Evolutionary conservation across 371 early-diverging fungal genomes (phyloP).

Genomic region (Mortierella sp.): DNA sequence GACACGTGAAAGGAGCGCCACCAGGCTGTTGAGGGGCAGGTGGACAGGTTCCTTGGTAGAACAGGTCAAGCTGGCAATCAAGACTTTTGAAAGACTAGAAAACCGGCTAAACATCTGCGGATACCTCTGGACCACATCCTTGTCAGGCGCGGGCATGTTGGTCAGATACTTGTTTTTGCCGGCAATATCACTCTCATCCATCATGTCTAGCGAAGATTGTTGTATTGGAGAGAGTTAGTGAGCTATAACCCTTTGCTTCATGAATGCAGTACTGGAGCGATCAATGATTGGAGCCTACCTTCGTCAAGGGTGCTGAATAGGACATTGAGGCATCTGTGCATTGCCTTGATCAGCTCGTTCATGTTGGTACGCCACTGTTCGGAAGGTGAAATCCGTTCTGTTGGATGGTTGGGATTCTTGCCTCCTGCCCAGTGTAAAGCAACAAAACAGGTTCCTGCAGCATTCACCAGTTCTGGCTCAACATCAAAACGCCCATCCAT

Average conservation of each 20-base stretch:
- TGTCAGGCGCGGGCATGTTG: constrained; percentile 23
- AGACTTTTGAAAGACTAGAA: constrained; percentile 27
- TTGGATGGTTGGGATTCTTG: constrained; percentile 55
- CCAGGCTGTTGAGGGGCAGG: constrained; percentile 45
- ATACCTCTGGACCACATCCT: constrained; percentile 35
- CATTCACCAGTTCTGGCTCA: constrained; percentile 47
- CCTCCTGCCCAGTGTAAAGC: constrained; percentile 57
- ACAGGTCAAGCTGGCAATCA: constrained; percentile 43
- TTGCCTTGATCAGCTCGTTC: constrained; percentile 60
- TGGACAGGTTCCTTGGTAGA: constrained; percentile 49
- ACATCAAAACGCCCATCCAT: constrained; percentile 59
- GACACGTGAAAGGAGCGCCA: constrained; percentile 45
- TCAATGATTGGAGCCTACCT: constrained; percentile 51
- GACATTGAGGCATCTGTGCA: constrained; percentile 60
- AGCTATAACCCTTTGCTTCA: too few relatives aligned
- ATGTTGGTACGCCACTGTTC: constrained; percentile 62
- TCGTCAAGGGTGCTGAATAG: constrained; percentile 70
- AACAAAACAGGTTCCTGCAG: constrained; percentile 59
- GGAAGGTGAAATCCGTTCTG: constrained; percentile 49
- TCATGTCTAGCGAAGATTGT: constrained; percentile 22
- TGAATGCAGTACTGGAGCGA: too few relatives aligned
- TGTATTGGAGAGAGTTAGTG: neutral
- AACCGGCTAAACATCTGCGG: constrained; percentile 44
- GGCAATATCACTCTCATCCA: constrained; percentile 30
- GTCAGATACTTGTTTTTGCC: constrained; percentile 40